Conservation (phyloP, 805 yeast genomes). For the Wickerhamomyces hampshirensis region DNA sequence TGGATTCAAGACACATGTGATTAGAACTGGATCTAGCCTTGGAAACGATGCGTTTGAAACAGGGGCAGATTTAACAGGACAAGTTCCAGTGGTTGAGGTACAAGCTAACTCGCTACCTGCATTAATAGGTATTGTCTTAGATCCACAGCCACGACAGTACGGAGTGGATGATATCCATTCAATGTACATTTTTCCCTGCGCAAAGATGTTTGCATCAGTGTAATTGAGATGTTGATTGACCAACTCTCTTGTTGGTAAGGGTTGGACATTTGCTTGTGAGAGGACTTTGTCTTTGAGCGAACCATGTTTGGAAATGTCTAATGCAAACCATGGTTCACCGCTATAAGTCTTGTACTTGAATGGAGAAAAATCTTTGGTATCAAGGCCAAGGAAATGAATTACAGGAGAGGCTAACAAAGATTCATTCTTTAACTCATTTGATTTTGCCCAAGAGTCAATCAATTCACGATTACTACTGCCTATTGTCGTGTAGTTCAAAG, state of each 20-base stretch:
- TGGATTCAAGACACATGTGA: slow-evolving; percentile 67
- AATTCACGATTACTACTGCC: slow-evolving; percentile 7
- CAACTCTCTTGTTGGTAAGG: slow-evolving; percentile 7
- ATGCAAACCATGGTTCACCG: slow-evolving; percentile 62
- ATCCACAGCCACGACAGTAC: slow-evolving; percentile 89
- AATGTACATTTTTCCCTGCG: slow-evolving; percentile 77
- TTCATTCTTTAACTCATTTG: slow-evolving; percentile 7
- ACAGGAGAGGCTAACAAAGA: slow-evolving; percentile 24
- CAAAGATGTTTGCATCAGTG: slow-evolving; percentile 59
- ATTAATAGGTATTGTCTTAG: slow-evolving; percentile 50
- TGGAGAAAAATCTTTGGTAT: slow-evolving; percentile 27
- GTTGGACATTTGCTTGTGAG: not conserved
- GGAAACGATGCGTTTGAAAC: slow-evolving; percentile 86
- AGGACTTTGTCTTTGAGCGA: not conserved
- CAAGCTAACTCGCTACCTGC: slow-evolving; percentile 64
- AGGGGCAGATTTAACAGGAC: slow-evolving; percentile 34
- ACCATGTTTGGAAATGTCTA: slow-evolving; percentile 37
- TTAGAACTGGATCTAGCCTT: slow-evolving; percentile 85
- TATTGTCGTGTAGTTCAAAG: slow-evolving; percentile 12
- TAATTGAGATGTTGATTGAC: slow-evolving; percentile 24
- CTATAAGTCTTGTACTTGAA: slow-evolving; percentile 41
- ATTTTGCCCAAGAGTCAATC: slow-evolving; percentile 13
- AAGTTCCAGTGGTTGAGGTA: slow-evolving; percentile 23
- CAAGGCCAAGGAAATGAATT: slow-evolving; percentile 46
- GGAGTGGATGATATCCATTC: slow-evolving; percentile 79